Evolutionary conservation across 169 alveolate species (phyloP).

Genomic region (Cytauxzoon felis): DNA sequence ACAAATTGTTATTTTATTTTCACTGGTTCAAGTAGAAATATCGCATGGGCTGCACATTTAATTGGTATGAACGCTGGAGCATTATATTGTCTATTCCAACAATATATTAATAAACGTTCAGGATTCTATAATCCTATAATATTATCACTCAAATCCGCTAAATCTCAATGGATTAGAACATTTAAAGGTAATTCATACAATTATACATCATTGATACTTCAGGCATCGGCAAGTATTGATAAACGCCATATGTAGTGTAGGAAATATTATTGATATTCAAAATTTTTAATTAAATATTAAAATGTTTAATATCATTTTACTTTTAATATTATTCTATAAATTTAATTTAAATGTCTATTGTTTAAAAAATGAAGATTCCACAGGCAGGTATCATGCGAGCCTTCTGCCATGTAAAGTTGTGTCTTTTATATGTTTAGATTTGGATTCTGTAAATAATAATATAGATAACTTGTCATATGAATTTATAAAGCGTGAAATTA

Average conservation of each 20-base stretch:
- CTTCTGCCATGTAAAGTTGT: no score
- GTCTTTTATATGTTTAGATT: no score
- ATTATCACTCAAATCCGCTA: conserved; percentile 32
- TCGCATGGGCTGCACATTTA: conserved; percentile 79
- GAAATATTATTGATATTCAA: background rate
- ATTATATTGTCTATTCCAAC: conserved; percentile 63
- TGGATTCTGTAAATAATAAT: no score
- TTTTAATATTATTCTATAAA: no score
- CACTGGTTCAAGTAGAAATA: conserved; percentile 44
- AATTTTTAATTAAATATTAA: no score
- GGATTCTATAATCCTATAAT: conserved; percentile 44
- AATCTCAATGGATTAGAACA: conserved; percentile 50
- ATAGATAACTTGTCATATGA: no score
- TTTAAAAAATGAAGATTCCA: no score
- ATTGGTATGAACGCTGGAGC: conserved; percentile 73
- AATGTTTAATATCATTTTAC: no score
- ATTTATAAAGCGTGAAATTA: no score
- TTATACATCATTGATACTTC: background rate
- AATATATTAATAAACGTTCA: conserved; percentile 41
- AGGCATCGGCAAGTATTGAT: conserved; percentile 8
- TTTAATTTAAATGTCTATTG: no score
- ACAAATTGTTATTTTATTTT: conserved; percentile 66
- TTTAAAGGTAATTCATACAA: conserved; percentile 8
- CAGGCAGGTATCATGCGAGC: no score
- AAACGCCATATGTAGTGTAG: background rate